phyloP scores from a whole-genome alignment of 1,284 basidiomycete species.

The Ceratobasidium papillatum region DNA sequence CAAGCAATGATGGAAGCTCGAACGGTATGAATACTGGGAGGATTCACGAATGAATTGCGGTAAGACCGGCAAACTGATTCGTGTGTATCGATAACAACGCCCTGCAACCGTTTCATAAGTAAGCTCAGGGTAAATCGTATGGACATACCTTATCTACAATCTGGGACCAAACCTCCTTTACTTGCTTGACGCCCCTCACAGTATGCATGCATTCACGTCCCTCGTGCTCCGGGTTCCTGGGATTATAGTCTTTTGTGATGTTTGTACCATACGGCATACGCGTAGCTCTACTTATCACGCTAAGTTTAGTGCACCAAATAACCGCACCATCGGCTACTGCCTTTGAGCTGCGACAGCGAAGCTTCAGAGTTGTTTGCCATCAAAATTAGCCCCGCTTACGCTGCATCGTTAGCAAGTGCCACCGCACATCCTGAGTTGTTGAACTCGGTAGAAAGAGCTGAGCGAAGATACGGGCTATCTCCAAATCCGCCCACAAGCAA shows the following conservation, averaged over 20 bases:
- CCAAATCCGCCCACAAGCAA: constrained; percentile 22
- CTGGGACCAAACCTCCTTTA: constrained; percentile 28
- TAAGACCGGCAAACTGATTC: constrained; percentile 22
- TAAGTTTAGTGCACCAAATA: constrained; percentile 31
- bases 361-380: not conserved
- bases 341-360: constrained; percentile 12
- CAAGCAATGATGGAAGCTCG: constrained; percentile 32
- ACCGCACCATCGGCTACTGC: constrained; percentile 42
- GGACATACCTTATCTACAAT: constrained; percentile 30
- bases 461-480: constrained; percentile 20
- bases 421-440: not conserved
- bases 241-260: not conserved
- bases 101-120: not conserved
- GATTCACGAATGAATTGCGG: constrained; percentile 6
- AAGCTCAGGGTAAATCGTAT: not conserved
- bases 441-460: not conserved
- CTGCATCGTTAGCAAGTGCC: constrained; percentile 32
- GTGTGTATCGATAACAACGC: constrained; percentile 19
- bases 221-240: constrained; percentile 3
- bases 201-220: not conserved
- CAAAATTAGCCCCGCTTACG: constrained; percentile 12
- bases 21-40: constrained; percentile 16
- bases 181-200: constrained; percentile 14
- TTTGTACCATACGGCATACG: constrained; percentile 23
- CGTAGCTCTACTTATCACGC: constrained; percentile 28